These are phyloP conservation scores for Neostapfia colusana DNA, from an alignment of 176 grass and related monocot genomes.

Conservation along the genomic window DNA sequence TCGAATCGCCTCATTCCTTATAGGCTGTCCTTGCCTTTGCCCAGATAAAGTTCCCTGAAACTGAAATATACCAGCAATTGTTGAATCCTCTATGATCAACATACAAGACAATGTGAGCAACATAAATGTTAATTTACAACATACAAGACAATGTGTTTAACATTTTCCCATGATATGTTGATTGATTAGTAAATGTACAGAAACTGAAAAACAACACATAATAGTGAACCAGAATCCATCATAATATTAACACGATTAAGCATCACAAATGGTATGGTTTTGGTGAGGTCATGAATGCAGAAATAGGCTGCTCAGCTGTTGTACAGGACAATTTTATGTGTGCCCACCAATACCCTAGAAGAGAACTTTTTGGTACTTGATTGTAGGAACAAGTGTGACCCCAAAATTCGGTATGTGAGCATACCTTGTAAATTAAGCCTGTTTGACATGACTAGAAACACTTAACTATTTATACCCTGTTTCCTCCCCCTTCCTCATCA, in stretches of 20 bases:
- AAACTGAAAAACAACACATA: neutral
- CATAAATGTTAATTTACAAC: constrained; percentile 16
- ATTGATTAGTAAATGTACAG: neutral
- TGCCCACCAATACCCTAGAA: neutral
- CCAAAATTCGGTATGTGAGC: neutral
- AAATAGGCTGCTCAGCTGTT: neutral
- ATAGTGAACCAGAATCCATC: neutral
- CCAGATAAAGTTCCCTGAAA: constrained; percentile 96
- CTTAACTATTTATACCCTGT: neutral
- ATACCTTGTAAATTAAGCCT: neutral
- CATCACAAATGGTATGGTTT: neutral
- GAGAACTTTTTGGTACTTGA: neutral
- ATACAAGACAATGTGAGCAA: constrained; percentile 20
- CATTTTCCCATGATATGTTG: neutral
- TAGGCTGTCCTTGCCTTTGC: constrained; percentile 88
- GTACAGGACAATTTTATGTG: constrained; percentile 2
- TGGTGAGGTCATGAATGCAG: constrained; percentile 3
- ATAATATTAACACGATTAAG: constrained; percentile 1
- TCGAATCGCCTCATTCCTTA: no score
- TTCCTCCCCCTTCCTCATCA: no score
- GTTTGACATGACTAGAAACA: neutral
- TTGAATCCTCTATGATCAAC: constrained; percentile 8
- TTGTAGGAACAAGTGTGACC: neutral
- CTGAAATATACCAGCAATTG: constrained; percentile 49
- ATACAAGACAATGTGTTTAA: no score